phyloP scores from a whole-genome alignment of 2,329 filamentous ascomycete genomes.

The Proliferodiscus dingleyae region DNA sequence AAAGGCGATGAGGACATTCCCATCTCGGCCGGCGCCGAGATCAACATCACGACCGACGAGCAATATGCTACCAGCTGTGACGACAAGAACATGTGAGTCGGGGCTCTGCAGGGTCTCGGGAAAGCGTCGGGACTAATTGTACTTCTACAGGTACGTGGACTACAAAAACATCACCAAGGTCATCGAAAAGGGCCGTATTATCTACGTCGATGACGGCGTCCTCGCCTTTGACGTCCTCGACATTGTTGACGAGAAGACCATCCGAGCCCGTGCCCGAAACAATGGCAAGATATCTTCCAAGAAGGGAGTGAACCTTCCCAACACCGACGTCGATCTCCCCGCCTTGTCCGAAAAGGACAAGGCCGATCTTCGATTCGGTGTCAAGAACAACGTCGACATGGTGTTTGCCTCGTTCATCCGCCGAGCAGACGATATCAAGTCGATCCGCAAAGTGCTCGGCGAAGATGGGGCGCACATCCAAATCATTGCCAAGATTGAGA shows the following conservation, averaged over 20 bases:
- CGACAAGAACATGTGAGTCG: constrained; percentile 83
- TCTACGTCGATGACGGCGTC: constrained; percentile 98
- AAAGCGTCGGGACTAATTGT: constrained; percentile 7
- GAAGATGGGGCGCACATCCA: constrained; percentile 93
- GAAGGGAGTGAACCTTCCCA: constrained; percentile 98
- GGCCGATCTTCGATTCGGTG: constrained; percentile 86
- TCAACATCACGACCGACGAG: constrained; percentile 97
- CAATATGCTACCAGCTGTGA: constrained; percentile 80
- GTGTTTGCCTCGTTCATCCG: constrained; percentile 98
- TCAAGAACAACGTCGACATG: constrained; percentile 99
- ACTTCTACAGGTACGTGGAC: constrained; percentile 72
- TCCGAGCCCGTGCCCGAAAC: constrained; percentile 85
- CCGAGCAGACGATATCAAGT: constrained; percentile 82
- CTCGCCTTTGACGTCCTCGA: constrained; percentile 91
- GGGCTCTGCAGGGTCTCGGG: neutral
- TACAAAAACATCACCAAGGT: constrained; percentile 99
- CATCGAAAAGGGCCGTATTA: constrained; percentile 81
- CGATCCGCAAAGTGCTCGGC: constrained; percentile 88
- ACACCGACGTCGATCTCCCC: constrained; percentile 96
- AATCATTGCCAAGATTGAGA: constrained; percentile 99
- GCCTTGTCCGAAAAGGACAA: constrained; percentile 98
- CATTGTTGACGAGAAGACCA: constrained; percentile 81
- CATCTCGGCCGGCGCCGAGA: constrained; percentile 73
- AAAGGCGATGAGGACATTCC: constrained; percentile 67
- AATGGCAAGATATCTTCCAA: constrained; percentile 98